Evolutionary conservation across 2,329 filamentous ascomycete genomes (phyloP).

Genomic region (Monilinia fructigena): DNA sequence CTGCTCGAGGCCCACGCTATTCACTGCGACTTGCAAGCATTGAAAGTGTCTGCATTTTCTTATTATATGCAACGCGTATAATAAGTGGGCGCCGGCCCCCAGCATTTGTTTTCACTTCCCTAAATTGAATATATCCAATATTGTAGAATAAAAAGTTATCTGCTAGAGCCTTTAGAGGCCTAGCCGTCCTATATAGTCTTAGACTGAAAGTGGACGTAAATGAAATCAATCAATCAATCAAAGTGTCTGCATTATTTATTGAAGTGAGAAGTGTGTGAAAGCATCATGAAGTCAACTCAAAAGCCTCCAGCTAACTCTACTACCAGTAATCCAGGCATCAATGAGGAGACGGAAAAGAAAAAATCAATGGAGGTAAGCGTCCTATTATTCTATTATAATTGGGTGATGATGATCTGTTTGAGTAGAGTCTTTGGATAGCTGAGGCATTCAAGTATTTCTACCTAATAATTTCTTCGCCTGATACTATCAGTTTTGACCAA

Average conservation of each 20-base stretch:
- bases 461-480: constrained; percentile 49
- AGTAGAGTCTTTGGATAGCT: constrained; percentile 54
- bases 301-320: constrained; percentile 45
- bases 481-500: constrained; percentile 56
- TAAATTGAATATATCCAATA: no score
- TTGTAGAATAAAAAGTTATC: no score
- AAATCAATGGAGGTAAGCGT: constrained; percentile 52
- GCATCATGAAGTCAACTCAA: constrained; percentile 44
- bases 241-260: no score
- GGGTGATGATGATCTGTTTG: neutral
- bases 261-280: constrained; percentile 43
- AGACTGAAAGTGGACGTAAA: no score
- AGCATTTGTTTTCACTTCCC: no score
- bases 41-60: constrained; percentile 64
- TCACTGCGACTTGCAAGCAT: constrained; percentile 62
- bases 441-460: constrained; percentile 65
- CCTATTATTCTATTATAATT: neutral
- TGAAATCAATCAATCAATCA: no score
- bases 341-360: constrained; percentile 38
- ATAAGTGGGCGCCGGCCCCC: no score
- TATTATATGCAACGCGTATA: no score
- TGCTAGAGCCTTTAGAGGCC: no score
- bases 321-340: constrained; percentile 44
- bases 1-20: constrained; percentile 41
- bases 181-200: no score